These are phyloP conservation scores for Colletotrichum filicis DNA, from an alignment of 2,329 filamentous ascomycete genomes.

Conservation along the genomic window DNA sequence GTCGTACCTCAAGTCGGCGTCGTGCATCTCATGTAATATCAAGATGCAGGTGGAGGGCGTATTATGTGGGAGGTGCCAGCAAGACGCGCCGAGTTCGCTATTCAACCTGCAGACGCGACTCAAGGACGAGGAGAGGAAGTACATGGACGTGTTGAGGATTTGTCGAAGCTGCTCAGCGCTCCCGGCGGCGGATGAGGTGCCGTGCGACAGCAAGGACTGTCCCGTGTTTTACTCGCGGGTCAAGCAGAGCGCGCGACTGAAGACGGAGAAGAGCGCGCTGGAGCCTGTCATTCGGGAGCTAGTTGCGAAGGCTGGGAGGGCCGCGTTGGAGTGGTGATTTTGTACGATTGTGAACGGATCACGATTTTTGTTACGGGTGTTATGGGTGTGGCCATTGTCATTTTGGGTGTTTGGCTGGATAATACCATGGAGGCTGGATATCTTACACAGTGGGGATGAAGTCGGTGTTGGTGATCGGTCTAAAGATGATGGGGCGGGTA, in stretches of 20 bases:
- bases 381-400: neutral
- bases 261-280: slow-evolving; percentile 48
- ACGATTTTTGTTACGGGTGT: neutral
- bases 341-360: neutral
- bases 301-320: slow-evolving; percentile 40
- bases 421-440: neutral
- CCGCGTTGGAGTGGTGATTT: slow-evolving; percentile 49
- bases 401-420: neutral
- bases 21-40: slow-evolving; percentile 80
- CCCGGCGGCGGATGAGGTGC: slow-evolving; percentile 79
- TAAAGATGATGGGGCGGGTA: neutral
- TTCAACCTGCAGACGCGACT: slow-evolving; percentile 72
- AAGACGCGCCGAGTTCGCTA: slow-evolving; percentile 68
- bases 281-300: slow-evolving; percentile 48
- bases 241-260: slow-evolving; percentile 65
- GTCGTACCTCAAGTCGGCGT: slow-evolving; percentile 85
- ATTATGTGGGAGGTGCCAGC: slow-evolving; percentile 69
- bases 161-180: slow-evolving; percentile 85
- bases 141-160: slow-evolving; percentile 72
- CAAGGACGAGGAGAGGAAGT: slow-evolving; percentile 70
- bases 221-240: slow-evolving; percentile 87
- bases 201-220: slow-evolving; percentile 91
- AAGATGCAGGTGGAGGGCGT: slow-evolving; percentile 54
- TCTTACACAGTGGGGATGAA: neutral
- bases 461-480: neutral